Evolutionary conservation across 345 rosid genomes (phyloP).

Genomic region (Brassica cretica): DNA sequence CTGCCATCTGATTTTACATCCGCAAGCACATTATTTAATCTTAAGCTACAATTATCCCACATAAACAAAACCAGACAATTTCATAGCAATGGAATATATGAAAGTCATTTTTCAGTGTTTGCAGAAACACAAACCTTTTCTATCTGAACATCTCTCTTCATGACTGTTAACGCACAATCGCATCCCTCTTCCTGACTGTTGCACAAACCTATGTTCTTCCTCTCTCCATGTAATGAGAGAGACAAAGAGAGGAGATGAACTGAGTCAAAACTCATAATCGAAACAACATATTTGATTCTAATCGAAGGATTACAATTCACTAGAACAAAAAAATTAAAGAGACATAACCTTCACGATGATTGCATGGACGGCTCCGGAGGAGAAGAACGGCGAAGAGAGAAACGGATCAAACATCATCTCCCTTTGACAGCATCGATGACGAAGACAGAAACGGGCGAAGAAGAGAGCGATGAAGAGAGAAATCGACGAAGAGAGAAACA

Average conservation of each 20-base stretch:
- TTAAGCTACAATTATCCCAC: background rate
- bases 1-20: conserved; percentile 82
- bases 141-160: background rate
- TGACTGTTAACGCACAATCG: too few relatives aligned
- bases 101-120: background rate
- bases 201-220: background rate
- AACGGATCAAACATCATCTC: background rate
- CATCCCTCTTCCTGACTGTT: too few relatives aligned
- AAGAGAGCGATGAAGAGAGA: too few relatives aligned
- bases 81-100: background rate
- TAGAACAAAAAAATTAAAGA: too few relatives aligned
- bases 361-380: background rate
- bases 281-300: too few relatives aligned
- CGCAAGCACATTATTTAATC: conserved; percentile 26
- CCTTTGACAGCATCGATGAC: background rate
- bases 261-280: too few relatives aligned
- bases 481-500: too few relatives aligned
- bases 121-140: background rate
- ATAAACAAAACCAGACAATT: background rate
- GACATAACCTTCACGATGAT: background rate
- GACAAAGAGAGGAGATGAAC: too few relatives aligned
- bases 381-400: background rate
- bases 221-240: background rate
- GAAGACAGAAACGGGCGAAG: too few relatives aligned
- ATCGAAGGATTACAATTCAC: too few relatives aligned